phyloP scores from a whole-genome alignment of 2,329 filamentous ascomycete species.

The Chaetomiaceae sp. region DNA sequence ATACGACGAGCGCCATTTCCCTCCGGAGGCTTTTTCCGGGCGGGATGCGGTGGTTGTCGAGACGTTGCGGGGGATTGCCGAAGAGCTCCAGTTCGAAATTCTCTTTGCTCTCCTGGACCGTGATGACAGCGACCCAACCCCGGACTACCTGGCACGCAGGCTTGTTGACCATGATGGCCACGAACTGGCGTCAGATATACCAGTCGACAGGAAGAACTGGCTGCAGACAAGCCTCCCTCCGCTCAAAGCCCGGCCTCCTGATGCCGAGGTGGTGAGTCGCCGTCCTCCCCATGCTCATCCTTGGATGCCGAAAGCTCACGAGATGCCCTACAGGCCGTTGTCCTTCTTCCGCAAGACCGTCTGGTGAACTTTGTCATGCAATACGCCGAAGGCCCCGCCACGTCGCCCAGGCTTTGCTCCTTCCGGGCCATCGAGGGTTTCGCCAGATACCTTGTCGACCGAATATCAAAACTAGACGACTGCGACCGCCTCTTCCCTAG shows the following conservation, averaged over 20 bases:
- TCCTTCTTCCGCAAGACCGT: conserved; percentile 19
- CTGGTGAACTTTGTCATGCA: conserved; percentile 18
- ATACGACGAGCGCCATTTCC: not conserved
- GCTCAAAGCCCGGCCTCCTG: not conserved
- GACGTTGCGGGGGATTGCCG: not conserved
- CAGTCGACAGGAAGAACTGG: conserved; percentile 8
- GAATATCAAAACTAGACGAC: not conserved
- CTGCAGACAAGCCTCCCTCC: not conserved
- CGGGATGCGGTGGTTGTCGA: conserved; percentile 10
- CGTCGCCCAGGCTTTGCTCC: not conserved
- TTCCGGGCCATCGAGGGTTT: not conserved
- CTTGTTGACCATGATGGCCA: conserved; percentile 8
- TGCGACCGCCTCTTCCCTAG: conserved; percentile 7
- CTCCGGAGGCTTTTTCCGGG: not conserved
- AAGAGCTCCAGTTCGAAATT: conserved; percentile 6
- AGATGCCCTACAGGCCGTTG: conserved; percentile 2
- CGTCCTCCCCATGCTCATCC: not conserved
- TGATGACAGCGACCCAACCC: not conserved
- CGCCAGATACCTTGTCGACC: conserved; percentile 3
- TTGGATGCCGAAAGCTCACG: not conserved
- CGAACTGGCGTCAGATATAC: conserved; percentile 2
- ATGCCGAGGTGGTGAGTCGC: conserved; percentile 7
- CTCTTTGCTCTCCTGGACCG: conserved; percentile 13
- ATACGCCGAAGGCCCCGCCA: not conserved
- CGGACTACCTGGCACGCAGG: conserved; percentile 7